Percentiles rank a stretch among this genome's conserved stretches.
phyloP scores from a whole-genome alignment of 129 eudicot species.

The Cynara cardunculus region DNA sequence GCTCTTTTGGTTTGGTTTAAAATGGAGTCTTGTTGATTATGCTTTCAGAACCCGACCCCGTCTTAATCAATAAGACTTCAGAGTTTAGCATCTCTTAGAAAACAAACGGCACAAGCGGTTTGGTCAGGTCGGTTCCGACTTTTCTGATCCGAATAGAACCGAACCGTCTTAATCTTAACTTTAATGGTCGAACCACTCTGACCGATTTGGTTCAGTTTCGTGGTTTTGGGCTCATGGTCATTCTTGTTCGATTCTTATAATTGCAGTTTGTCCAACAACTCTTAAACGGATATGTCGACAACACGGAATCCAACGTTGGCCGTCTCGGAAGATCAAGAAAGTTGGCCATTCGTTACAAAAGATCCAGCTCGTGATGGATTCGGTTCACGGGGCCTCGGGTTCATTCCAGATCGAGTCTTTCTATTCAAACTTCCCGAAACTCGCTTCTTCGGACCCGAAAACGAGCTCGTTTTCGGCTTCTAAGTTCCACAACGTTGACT shows the following conservation, averaged over 20 bases:
- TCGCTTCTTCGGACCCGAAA: slow-evolving; percentile 58
- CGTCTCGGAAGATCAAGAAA: slow-evolving; percentile 90
- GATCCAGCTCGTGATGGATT: slow-evolving; percentile 84
- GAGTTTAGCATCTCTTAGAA: too few relatives aligned
- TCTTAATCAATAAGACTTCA: too few relatives aligned
- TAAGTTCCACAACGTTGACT: slow-evolving; percentile 15
- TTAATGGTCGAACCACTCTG: too few relatives aligned
- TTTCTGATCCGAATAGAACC: too few relatives aligned
- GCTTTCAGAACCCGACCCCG: too few relatives aligned
- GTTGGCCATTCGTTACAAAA: slow-evolving; percentile 89
- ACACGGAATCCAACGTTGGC: slow-evolving; percentile 95
- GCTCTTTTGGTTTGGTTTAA: too few relatives aligned
- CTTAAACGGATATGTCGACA: slow-evolving; percentile 93
- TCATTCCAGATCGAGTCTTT: slow-evolving; percentile 70
- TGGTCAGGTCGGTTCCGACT: too few relatives aligned
- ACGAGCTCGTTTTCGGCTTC: slow-evolving; percentile 44
- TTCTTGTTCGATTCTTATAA: neutral
- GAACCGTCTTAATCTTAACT: too few relatives aligned
- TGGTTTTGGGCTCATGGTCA: neutral
- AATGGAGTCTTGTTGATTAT: too few relatives aligned
- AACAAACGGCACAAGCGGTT: too few relatives aligned
- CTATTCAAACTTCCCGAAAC: slow-evolving; percentile 74
- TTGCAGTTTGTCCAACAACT: slow-evolving; percentile 94
- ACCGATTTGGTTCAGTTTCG: neutral
- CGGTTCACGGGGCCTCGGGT: slow-evolving; percentile 80